These are phyloP conservation scores for Stachybotrys elegans DNA, from an alignment of 2,329 filamentous ascomycete genomes.

Conservation along the genomic window DNA sequence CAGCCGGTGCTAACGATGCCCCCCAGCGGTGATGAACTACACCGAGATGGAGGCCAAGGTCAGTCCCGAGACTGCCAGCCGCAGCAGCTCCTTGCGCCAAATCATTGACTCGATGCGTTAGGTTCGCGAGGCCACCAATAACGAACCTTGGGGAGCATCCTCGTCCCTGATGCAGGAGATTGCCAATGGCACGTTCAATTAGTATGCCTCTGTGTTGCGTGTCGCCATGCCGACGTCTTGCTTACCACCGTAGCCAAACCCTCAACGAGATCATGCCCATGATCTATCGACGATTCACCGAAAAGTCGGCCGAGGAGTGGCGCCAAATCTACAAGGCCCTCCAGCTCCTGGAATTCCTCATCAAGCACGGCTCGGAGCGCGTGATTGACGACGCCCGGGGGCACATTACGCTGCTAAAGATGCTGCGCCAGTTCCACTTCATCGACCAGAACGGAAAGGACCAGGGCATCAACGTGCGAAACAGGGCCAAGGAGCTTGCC, in stretches of 20 bases:
- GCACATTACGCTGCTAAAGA: slow-evolving; percentile 91
- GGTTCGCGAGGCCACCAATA: slow-evolving; percentile 98
- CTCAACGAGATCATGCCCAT: slow-evolving; percentile 99
- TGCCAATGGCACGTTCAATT: slow-evolving; percentile 95
- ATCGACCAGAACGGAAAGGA: slow-evolving; percentile 97
- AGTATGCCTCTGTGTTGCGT: slow-evolving; percentile 55
- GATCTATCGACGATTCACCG: slow-evolving; percentile 98
- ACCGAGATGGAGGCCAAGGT: slow-evolving; percentile 84
- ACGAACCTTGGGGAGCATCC: slow-evolving; percentile 92
- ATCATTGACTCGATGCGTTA: slow-evolving; percentile 27
- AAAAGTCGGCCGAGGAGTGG: slow-evolving; percentile 98
- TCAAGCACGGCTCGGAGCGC: slow-evolving; percentile 96
- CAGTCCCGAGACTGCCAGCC: slow-evolving; percentile 11
- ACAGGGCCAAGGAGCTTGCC: slow-evolving; percentile 89
- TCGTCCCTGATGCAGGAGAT: slow-evolving; percentile 94
- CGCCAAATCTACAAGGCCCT: slow-evolving; percentile 98
- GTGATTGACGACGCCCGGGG: slow-evolving; percentile 96
- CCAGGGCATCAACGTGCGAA: slow-evolving; percentile 95
- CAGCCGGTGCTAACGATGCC: slow-evolving; percentile 21
- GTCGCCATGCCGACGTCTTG: slow-evolving; percentile 4
- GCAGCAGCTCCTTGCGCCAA: slow-evolving; percentile 9
- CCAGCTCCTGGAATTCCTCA: slow-evolving; percentile 91
- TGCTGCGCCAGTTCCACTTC: slow-evolving; percentile 97
- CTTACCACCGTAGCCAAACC: slow-evolving; percentile 82
- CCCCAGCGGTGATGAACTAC: slow-evolving; percentile 92